Conservation (phyloP, 805 yeast genomes). For the Yarrowia porcina region DNA sequence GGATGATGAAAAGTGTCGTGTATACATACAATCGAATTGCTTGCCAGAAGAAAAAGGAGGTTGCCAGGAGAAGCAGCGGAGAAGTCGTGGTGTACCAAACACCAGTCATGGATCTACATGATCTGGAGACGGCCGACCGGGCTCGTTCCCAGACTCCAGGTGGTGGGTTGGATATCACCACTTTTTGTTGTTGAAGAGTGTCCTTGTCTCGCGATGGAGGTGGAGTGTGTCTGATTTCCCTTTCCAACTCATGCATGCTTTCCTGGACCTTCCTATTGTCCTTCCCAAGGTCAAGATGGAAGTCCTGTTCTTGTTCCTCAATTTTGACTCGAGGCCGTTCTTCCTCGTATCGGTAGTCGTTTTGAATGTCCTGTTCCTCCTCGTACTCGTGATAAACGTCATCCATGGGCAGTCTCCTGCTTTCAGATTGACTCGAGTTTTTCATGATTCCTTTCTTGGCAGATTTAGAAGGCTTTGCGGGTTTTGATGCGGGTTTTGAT, state of each 20-base stretch:
- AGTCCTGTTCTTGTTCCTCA: not conserved
- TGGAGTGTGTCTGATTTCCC: not conserved
- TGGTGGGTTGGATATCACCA: not conserved
- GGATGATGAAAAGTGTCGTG: conserved; percentile 3
- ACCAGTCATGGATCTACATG: not conserved
- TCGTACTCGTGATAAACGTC: not conserved
- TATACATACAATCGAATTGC: conserved; percentile 22
- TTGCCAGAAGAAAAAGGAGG: conserved; percentile 22
- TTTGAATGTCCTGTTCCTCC: not conserved
- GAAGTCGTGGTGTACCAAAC: not conserved
- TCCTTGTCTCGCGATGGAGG: not conserved
- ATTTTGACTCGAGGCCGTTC: not conserved
- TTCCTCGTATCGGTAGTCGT: not conserved
- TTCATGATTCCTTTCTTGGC: not conserved
- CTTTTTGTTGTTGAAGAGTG: not conserved
- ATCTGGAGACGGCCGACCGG: not conserved
- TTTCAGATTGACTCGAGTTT: not conserved
- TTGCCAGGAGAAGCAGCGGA: not conserved
- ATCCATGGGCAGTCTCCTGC: not conserved
- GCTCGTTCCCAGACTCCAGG: not conserved
- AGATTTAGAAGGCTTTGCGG: too few species aligned
- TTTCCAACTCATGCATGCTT: not conserved
- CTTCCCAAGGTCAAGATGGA: not conserved
- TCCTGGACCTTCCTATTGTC: not conserved
- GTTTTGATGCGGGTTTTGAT: too few species aligned